These are phyloP conservation scores for Lindgomyces ingoldianus DNA, from an alignment of 495 filamentous ascomycete genomes.

Conservation along the genomic window DNA sequence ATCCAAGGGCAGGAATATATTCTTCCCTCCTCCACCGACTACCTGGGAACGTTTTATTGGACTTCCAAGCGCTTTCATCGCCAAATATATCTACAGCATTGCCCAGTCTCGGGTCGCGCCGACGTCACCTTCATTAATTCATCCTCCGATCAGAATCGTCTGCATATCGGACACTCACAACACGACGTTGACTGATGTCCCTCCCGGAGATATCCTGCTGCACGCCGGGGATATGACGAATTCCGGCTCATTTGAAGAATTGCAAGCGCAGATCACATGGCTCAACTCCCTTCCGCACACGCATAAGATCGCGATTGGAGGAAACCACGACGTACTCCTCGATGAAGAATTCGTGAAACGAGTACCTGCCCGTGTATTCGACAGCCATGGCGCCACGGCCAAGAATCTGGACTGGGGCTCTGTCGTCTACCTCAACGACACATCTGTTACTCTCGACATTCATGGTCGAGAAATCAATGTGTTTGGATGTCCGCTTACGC, in stretches of 20 bases:
- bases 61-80: not conserved
- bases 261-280: conserved; percentile 76
- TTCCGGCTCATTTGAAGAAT: conserved; percentile 65
- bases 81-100: not conserved
- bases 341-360: conserved; percentile 51
- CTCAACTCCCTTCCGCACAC: conserved; percentile 66
- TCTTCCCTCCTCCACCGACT: not conserved
- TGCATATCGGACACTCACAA: conserved; percentile 90
- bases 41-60: not conserved
- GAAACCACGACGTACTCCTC: conserved; percentile 86
- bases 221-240: conserved; percentile 84
- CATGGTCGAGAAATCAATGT: conserved; percentile 46
- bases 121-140: not conserved
- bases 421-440: conserved; percentile 63
- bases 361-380: conserved; percentile 18
- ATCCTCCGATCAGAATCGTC: conserved; percentile 65
- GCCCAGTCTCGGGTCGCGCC: not conserved
- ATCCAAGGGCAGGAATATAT: not conserved
- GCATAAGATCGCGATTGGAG: conserved; percentile 78
- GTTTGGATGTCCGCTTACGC: conserved; percentile 65
- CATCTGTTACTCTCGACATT: conserved; percentile 43
- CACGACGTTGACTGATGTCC: conserved; percentile 57
- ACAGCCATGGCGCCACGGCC: conserved; percentile 33
- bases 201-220: conserved; percentile 79
- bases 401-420: conserved; percentile 54